These are phyloP conservation scores for Scedosporium apiospermum DNA, from an alignment of 2,329 filamentous ascomycete species.

Conservation along the genomic window DNA sequence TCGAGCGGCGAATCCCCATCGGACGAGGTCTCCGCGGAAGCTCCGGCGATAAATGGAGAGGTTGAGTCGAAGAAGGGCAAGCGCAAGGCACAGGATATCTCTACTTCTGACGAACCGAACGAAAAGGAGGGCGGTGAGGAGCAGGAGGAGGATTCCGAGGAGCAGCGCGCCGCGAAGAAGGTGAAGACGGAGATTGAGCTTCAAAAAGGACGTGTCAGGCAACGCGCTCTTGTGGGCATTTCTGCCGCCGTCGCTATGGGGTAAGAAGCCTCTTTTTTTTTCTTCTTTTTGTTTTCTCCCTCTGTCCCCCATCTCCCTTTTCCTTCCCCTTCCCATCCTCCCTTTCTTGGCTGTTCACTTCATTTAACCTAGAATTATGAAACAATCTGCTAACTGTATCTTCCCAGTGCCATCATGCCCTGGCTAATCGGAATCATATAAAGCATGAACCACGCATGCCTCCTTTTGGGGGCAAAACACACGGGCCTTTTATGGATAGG, in stretches of 20 bases:
- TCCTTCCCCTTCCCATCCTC: slow-evolving; percentile 5
- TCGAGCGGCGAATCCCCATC: slow-evolving; percentile 22
- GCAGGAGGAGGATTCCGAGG: slow-evolving; percentile 30
- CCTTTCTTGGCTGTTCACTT: neutral
- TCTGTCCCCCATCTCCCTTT: slow-evolving; percentile 1
- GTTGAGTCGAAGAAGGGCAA: slow-evolving; percentile 46
- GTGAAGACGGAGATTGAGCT: slow-evolving; percentile 72
- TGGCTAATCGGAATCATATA: too few relatives aligned
- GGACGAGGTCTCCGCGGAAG: slow-evolving; percentile 24
- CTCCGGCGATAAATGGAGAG: neutral
- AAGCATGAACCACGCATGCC: neutral
- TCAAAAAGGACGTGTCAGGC: slow-evolving; percentile 77
- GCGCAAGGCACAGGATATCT: slow-evolving; percentile 66
- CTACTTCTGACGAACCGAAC: slow-evolving; percentile 38
- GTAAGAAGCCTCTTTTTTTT: slow-evolving; percentile 46
- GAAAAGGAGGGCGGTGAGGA: slow-evolving; percentile 20
- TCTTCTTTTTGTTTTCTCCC: neutral
- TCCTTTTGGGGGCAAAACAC: neutral
- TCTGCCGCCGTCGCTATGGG: slow-evolving; percentile 81
- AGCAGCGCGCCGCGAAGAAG: slow-evolving; percentile 58
- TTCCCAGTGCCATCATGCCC: too few relatives aligned
- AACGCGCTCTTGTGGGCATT: slow-evolving; percentile 75
- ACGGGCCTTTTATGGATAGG: too few relatives aligned
- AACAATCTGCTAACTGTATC: too few relatives aligned
- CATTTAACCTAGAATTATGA: too few relatives aligned